Evolutionary conservation across 495 filamentous ascomycete species (phyloP).

Genomic region (Podospora tetraspora): DNA sequence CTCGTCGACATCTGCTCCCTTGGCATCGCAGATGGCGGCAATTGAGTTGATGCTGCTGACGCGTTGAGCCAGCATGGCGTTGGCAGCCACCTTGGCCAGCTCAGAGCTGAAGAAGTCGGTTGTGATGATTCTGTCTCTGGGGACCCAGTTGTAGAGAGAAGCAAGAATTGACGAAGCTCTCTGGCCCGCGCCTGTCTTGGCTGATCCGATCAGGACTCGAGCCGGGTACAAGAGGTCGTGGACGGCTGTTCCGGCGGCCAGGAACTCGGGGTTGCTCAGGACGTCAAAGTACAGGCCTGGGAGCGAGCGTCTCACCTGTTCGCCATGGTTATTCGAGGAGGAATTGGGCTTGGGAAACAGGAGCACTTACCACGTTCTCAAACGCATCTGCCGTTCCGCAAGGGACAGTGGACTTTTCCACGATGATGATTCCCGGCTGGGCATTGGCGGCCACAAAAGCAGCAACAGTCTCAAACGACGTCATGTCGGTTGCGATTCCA

Average conservation of each 20-base stretch:
- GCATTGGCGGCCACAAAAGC: slow-evolving; percentile 60
- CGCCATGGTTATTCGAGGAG: not conserved
- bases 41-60: slow-evolving; percentile 79
- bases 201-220: slow-evolving; percentile 71
- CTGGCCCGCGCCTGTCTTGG: slow-evolving; percentile 48
- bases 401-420: slow-evolving; percentile 79
- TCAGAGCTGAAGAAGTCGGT: slow-evolving; percentile 75
- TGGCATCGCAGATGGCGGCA: slow-evolving; percentile 69
- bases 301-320: slow-evolving; percentile 38
- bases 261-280: slow-evolving; percentile 76
- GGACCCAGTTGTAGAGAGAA: slow-evolving; percentile 67
- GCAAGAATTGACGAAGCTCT: slow-evolving; percentile 58
- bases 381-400: slow-evolving; percentile 67
- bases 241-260: slow-evolving; percentile 72
- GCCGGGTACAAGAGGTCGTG: slow-evolving; percentile 65
- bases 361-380: slow-evolving; percentile 51
- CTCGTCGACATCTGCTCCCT: slow-evolving; percentile 69
- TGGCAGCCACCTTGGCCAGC: slow-evolving; percentile 71
- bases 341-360: not conserved
- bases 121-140: slow-evolving; percentile 56
- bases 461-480: slow-evolving; percentile 62
- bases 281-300: slow-evolving; percentile 66
- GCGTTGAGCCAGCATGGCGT: slow-evolving; percentile 73
- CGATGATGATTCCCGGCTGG: slow-evolving; percentile 62
- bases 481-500: slow-evolving; percentile 65